Base-by-base conservation (phyloP, 2,329 filamentous ascomycete genomes). In the Botrytis byssoidea region DNA sequence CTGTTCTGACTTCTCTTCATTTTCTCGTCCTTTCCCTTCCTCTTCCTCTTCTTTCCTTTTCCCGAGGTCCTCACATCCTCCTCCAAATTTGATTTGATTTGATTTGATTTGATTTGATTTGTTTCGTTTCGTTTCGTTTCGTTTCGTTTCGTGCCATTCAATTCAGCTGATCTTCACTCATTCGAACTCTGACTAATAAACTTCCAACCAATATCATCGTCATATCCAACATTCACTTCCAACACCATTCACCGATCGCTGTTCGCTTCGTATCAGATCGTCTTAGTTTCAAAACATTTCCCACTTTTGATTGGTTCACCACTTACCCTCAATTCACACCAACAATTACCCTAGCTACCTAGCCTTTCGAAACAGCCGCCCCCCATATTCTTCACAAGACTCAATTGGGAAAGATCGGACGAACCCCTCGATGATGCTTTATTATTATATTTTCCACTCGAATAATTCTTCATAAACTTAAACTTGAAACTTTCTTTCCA, bases 301-400 rank as follows among this genome's bases (percentile, higher is more conserved):
- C 10, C 6, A 68, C 18, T 4, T 40, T 10, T 57, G 25, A 59
- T 69, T 69, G 66, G 66, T 6, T 18, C 29, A 29, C 5, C 18
- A 55, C 10, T 10, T 20, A 67, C 12, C 22, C n/a, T 18, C 44
- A 37, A 37, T 48, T 35, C n/a, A 8, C 8, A 3, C 40, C 40
- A 32, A 64, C 40, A 35, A 35, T 35, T 4, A 8, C 42, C 29
- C 46, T 40, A 12, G 25, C 1, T 40, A 40, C 9, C 37, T 22
- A 51, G 32, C 20, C 7, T 40, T 10, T 55, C 51, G 46, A 68
- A 68, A 66, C 63, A 66, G 63, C 63, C 42, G 63, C 44, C 63
- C 25, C 25, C 40, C 63, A 14, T 29, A 29, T 18, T 32, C 63
- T 46, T 65, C n/a, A 22, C 12, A 16, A 32, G 29, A 20, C 63